Percentiles rank a stretch among this genome's conserved stretches.
Evolutionary conservation across 768 basidiomycete genomes (phyloP).

Genomic region (Suillus plorans): DNA sequence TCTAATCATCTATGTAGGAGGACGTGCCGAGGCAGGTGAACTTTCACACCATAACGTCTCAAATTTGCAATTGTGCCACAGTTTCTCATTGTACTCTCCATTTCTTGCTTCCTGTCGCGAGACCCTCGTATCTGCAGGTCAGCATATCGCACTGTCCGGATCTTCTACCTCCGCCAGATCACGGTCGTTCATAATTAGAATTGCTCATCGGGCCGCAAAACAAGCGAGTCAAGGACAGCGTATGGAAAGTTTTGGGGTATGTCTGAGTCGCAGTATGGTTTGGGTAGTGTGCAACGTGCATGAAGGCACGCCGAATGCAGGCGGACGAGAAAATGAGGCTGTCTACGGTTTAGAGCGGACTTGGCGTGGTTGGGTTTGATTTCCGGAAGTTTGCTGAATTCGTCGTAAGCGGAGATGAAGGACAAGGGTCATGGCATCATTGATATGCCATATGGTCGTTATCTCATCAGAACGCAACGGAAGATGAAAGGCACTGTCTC

Average conservation of each 20-base stretch:
- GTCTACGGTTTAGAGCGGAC: neutral
- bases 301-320: neutral
- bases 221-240: neutral
- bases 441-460: neutral
- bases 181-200: slow-evolving; percentile 30
- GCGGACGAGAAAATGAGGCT: neutral
- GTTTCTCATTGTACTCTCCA: slow-evolving; percentile 22
- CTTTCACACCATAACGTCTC: slow-evolving; percentile 20
- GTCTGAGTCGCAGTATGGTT: neutral
- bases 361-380: neutral
- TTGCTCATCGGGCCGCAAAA: slow-evolving; percentile 15
- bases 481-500: neutral
- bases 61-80: neutral
- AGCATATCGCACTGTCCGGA: slow-evolving; percentile 28
- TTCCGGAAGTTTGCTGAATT: neutral
- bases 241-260: neutral
- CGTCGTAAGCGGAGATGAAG: neutral
- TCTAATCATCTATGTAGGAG: slow-evolving; percentile 22
- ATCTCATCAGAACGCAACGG: neutral
- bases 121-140: slow-evolving; percentile 29
- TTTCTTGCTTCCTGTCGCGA: slow-evolving; percentile 37
- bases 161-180: slow-evolving; percentile 1
- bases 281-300: neutral
- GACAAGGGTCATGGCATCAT: neutral
- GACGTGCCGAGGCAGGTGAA: slow-evolving; percentile 12